Base-by-base conservation (phyloP, 345 rosid genomes). In the Euphorbia pulcherrima region DNA sequence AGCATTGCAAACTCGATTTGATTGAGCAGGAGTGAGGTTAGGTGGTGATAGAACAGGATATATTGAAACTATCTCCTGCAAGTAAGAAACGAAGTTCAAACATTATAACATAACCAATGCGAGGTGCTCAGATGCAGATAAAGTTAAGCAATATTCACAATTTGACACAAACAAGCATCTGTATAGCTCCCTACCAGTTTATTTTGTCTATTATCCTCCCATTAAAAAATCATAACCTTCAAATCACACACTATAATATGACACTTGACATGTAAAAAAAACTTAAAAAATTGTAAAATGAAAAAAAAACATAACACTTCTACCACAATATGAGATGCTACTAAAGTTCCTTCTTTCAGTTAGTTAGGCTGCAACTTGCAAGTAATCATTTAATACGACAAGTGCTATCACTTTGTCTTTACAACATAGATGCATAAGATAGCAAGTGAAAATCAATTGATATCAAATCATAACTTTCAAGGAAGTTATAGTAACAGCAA, bases 1-100 rank as follows among this genome's bases (percentile, higher is more conserved):
- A 55, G 97, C 96, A 78, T 95, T 92, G 80, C 99, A 95, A 52
- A 95, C 99, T 71, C 99, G 87, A 77, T 90, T 92, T 41, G 99
- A 95, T 70, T 92, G 97, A 12, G 97, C 90, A 11, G 96, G 92
- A 74, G 86, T 80, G 63, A 95, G 79, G 78, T 83, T 88, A 17
- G 97, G 99, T 26, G 99, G 97, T 10, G 99, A 80, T 20, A 95
- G 88, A 78, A 90, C 93, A 77, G 97, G 93, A 74, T 92, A 95
- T 81, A 95, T 90, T 52, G 96, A 92, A 59, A 95, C 93, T 39
- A 95, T 92, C 82, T 95, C 99, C 99, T 95, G 90, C 68, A 72
- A 69, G 41, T 14, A 67, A 24, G 75, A 61, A 60, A 69, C 33
- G 3, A n/a, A 70, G 6, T 30, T 23, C 30, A 18, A 52, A 26